Evolutionary conservation across 768 basidiomycete species (phyloP).

Genomic region (Trametes coccinea): DNA sequence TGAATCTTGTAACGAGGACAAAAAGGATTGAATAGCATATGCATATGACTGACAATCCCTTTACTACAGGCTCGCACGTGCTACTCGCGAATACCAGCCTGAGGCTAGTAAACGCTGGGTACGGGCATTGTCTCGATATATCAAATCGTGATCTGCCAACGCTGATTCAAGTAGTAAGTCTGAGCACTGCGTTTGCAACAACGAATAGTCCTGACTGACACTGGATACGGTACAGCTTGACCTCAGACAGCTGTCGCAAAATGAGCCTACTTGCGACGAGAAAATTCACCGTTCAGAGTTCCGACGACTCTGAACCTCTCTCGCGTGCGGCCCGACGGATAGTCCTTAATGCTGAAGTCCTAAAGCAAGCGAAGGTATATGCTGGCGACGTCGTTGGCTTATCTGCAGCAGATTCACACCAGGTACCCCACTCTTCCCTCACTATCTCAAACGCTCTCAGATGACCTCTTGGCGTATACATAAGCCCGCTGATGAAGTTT

Average conservation of each 20-base stretch:
- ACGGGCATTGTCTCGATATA: too few species aligned
- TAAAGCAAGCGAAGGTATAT: constrained; percentile 60
- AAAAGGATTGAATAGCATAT: too few species aligned
- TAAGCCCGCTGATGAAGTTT: constrained; percentile 1
- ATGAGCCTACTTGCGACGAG: constrained; percentile 28
- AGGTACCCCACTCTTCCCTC: constrained; percentile 32
- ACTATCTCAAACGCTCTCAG: background rate
- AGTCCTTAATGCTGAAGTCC: constrained; percentile 57
- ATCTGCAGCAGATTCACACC: constrained; percentile 38
- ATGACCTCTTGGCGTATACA: background rate
- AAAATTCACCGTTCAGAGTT: constrained; percentile 32
- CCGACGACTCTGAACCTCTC: constrained; percentile 23
- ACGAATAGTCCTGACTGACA: too few species aligned
- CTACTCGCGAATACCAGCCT: too few species aligned
- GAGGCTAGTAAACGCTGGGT: too few species aligned
- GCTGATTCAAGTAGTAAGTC: too few species aligned
- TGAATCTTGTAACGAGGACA: too few species aligned
- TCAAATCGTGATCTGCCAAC: too few species aligned
- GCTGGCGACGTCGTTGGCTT: constrained; percentile 73
- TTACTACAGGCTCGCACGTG: too few species aligned
- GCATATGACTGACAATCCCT: too few species aligned
- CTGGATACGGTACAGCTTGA: too few species aligned
- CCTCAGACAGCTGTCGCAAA: background rate
- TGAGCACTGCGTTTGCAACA: too few species aligned
- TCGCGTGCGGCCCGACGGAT: constrained; percentile 63